These are phyloP conservation scores for Elsinoe arachidis DNA, from an alignment of 2,329 filamentous ascomycete genomes.

Conservation along the genomic window DNA sequence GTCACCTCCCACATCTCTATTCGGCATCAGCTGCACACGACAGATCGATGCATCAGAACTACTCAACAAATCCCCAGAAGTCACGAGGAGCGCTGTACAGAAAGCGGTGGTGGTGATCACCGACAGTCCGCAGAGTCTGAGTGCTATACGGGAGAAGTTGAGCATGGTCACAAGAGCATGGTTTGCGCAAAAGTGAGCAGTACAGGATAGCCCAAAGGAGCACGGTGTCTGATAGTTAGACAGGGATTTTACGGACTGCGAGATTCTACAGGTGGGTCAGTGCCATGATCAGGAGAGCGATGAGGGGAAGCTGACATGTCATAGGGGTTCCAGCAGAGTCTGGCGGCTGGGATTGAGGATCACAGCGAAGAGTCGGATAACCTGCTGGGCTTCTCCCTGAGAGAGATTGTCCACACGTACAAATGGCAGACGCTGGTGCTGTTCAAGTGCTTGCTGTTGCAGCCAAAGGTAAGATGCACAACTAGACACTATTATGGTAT, in stretches of 20 bases:
- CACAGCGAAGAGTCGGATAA: constrained; percentile 72
- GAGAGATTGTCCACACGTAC: constrained; percentile 89
- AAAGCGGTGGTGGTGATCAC: constrained; percentile 96
- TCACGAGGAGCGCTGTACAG: constrained; percentile 95
- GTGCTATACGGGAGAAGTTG: constrained; percentile 79
- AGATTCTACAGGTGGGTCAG: constrained; percentile 60
- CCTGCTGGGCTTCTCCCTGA: constrained; percentile 69
- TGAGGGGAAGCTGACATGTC: not conserved
- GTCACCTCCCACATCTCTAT: constrained; percentile 64
- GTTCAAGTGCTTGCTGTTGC: constrained; percentile 85
- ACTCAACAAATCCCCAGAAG: constrained; percentile 70
- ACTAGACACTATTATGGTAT: not conserved
- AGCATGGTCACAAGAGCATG: constrained; percentile 87
- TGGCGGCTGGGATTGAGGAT: constrained; percentile 50
- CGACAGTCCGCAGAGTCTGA: constrained; percentile 82
- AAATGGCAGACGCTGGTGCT: constrained; percentile 89
- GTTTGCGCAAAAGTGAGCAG: constrained; percentile 71
- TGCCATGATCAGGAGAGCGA: constrained; percentile 8
- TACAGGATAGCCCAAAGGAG: not conserved
- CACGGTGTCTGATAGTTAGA: no score
- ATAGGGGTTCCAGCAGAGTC: constrained; percentile 79
- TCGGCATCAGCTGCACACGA: constrained; percentile 90
- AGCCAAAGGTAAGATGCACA: constrained; percentile 65
- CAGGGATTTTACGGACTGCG: constrained; percentile 78
- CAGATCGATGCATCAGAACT: constrained; percentile 76